Evolutionary conservation across 1,284 basidiomycete genomes (phyloP), one percentile per base, ranked within the genome.

Genomic region (Melampsora occidentalis): DNA sequence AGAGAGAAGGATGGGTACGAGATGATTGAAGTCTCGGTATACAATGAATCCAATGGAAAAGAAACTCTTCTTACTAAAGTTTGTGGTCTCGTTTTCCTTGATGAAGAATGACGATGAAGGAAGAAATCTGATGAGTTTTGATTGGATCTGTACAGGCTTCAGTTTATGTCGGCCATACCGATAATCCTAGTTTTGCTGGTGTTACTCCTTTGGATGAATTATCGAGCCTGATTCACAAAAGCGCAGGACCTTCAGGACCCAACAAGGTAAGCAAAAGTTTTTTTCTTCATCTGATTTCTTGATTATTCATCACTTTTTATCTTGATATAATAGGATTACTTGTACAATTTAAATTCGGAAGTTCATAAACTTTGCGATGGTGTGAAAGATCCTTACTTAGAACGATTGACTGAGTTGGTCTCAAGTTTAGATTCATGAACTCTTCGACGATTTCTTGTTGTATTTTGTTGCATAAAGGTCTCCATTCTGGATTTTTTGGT

Each of bases 1-100:
- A 62, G 71, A 9, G 71, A 75, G 46, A 75, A 67, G 64, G 71
- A 75, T 57, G 71, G 71, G 1, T 75, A 75, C 39, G 71, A 75
- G n/a, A 35, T 75, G 51, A 67, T 75, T 51, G 35, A 46, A 49
- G 63, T 75, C 2, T 62, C 65, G 22, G 64, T 75, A 7, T 75
- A 49, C 42, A 57, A 59, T 9, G 10, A 66, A 20, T 14, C 57
- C 31, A 51, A 75, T 61, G 70, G 62, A 12, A 42, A 39, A 20
- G 62, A 72, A 39, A 51, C 14, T 33, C 53, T 53, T 16, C 6
- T 57, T 35, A 65, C 63, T 6, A 75, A 75, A 48, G 71, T 67
- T 14, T 20, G 49, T 12, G 20, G 7, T n/a, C 33, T 25, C n/a
- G 31, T 18, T 20, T 28, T 1, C 3, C 20, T 35, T 28, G 20